A percentile compares a stretch with the other conserved stretches of the same genome.
phyloP scores from a whole-genome alignment of 202 grass and related monocot species.

The Brachypodium distachyon region DNA sequence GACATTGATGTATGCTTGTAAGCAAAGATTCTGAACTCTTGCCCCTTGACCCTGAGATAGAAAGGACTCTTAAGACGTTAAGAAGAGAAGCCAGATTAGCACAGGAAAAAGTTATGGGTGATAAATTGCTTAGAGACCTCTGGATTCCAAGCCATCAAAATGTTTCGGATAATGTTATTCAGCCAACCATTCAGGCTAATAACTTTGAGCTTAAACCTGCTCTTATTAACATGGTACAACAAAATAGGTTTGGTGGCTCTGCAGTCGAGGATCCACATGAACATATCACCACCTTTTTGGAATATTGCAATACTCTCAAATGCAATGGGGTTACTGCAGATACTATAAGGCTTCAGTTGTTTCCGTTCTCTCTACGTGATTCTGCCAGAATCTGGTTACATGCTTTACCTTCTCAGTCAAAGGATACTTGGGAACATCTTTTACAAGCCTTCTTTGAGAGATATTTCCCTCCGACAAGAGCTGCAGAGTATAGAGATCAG shows the following conservation, averaged over 20 bases:
- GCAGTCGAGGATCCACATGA: neutral
- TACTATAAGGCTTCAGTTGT: neutral
- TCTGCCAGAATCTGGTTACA: neutral
- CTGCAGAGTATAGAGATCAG: neutral
- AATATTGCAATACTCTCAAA: neutral
- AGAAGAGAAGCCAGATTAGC: neutral
- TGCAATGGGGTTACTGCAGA: neutral
- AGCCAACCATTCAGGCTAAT: too few species aligned
- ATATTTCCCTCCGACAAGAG: neutral
- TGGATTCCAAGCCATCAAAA: neutral
- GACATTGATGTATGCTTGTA: too few species aligned
- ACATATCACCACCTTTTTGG: neutral
- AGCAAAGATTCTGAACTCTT: too few species aligned
- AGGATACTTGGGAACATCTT: neutral
- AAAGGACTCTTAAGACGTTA: neutral
- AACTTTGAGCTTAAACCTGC: too few species aligned
- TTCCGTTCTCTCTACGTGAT: neutral
- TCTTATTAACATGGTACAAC: neutral
- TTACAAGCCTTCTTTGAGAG: neutral
- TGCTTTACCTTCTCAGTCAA: neutral
- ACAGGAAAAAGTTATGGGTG: too few species aligned
- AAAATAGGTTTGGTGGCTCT: neutral
- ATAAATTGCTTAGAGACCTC: neutral
- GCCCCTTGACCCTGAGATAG: neutral
- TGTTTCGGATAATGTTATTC: too few species aligned